Evolutionary conservation across 2,329 filamentous ascomycete genomes (phyloP).

Genomic region (Davidsoniella neocaledoniae): DNA sequence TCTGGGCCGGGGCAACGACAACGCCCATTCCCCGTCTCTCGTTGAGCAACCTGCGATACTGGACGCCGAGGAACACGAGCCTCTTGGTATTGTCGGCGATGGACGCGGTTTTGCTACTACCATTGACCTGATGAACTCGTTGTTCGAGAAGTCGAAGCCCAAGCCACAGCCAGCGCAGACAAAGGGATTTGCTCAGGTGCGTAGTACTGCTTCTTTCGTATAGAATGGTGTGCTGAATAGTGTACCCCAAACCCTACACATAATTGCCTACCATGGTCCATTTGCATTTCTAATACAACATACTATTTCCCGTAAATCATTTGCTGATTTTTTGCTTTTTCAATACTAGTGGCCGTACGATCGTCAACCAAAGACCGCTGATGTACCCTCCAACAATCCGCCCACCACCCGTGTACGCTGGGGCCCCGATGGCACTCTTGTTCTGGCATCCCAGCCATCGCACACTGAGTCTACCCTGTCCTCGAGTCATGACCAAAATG

Average conservation of each 20-base stretch:
- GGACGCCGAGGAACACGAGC: conserved; percentile 8
- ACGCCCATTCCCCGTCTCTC: conserved; percentile 20
- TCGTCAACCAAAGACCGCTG: conserved; percentile 53
- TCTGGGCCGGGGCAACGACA: conserved; percentile 36
- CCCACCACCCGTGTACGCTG: conserved; percentile 52
- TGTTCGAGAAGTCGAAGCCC: conserved; percentile 62
- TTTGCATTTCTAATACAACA: background rate
- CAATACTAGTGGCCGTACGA: conserved; percentile 67
- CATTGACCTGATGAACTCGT: conserved; percentile 90
- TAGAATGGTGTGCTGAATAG: background rate
- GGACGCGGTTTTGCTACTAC: conserved; percentile 63
- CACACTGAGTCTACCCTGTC: background rate
- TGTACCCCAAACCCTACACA: background rate
- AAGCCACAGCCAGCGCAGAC: conserved; percentile 29
- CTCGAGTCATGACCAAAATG: background rate
- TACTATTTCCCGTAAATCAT: background rate
- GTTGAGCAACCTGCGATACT: conserved; percentile 12
- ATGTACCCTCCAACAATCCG: conserved; percentile 7
- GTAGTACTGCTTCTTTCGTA: conserved; percentile 28
- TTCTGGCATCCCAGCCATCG: conserved; percentile 31
- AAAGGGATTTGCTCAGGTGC: conserved; percentile 75
- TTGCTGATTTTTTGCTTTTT: conserved; percentile 19
- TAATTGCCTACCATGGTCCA: background rate
- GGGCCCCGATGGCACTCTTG: conserved; percentile 55
- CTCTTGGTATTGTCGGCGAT: conserved; percentile 21